These are phyloP conservation scores for Cladosporium sp. DNA, from an alignment of 2,329 filamentous ascomycete species.

Conservation along the genomic window DNA sequence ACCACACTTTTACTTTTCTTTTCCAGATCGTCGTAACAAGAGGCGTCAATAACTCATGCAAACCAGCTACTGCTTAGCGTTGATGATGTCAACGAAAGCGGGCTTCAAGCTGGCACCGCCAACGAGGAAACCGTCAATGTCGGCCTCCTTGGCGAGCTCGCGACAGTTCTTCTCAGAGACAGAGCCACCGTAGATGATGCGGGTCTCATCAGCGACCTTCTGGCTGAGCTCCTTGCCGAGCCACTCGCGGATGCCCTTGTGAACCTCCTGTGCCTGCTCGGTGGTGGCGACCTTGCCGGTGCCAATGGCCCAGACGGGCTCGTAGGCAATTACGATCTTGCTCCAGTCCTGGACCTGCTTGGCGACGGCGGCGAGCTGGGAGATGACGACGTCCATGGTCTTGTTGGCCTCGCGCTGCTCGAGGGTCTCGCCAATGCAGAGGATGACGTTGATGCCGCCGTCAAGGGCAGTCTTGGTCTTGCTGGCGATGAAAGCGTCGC, in stretches of 20 bases:
- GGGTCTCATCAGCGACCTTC: constrained; percentile 76
- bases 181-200: constrained; percentile 93
- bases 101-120: constrained; percentile 96
- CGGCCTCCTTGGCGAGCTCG: constrained; percentile 83
- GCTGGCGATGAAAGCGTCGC: constrained; percentile 74
- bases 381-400: constrained; percentile 81
- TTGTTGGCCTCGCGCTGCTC: constrained; percentile 83
- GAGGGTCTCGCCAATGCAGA: constrained; percentile 94
- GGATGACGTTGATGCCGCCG: constrained; percentile 83
- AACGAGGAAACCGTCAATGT: constrained; percentile 98
- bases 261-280: constrained; percentile 88
- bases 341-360: constrained; percentile 81
- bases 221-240: constrained; percentile 69
- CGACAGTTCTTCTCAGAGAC: constrained; percentile 98
- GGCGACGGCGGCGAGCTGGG: constrained; percentile 77
- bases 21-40: constrained; percentile 4
- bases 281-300: constrained; percentile 90
- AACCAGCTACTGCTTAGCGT: constrained; percentile 43
- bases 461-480: constrained; percentile 94
- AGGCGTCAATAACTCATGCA: background rate
- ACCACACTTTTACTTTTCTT: background rate
- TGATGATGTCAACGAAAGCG: constrained; percentile 74
- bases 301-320: constrained; percentile 93
- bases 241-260: constrained; percentile 88
- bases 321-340: constrained; percentile 95